A percentile compares a stretch with the other conserved stretches of the same genome.
Evolutionary conservation across 352 stramenopile genomes (phyloP).

Genomic region (Pythium insidiosum): DNA sequence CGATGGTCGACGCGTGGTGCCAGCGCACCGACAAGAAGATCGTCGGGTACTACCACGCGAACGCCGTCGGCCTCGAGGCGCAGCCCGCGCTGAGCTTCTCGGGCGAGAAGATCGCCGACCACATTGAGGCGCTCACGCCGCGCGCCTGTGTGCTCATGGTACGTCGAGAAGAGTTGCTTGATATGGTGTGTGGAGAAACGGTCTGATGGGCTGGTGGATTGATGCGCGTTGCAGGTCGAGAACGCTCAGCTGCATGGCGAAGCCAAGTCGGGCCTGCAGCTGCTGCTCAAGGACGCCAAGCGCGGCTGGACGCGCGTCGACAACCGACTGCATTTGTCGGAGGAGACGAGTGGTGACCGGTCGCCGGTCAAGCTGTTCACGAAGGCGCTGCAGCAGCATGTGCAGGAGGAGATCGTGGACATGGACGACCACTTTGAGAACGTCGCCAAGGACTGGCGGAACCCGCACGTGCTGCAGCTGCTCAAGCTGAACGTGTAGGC

Average conservation of each 20-base stretch:
- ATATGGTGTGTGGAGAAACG: no score
- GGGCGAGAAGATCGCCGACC: slow-evolving; percentile 57
- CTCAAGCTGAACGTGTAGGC: slow-evolving; percentile 77
- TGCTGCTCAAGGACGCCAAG: slow-evolving; percentile 78
- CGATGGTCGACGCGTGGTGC: slow-evolving; percentile 56
- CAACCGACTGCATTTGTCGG: slow-evolving; percentile 38
- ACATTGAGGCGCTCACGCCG: slow-evolving; percentile 58
- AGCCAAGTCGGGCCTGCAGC: slow-evolving; percentile 42
- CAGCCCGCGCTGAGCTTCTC: slow-evolving; percentile 33
- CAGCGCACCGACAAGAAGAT: slow-evolving; percentile 39
- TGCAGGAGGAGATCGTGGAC: slow-evolving; percentile 45
- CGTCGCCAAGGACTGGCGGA: slow-evolving; percentile 65
- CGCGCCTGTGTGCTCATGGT: slow-evolving; percentile 58
- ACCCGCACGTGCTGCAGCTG: slow-evolving; percentile 54
- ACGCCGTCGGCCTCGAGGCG: slow-evolving; percentile 21
- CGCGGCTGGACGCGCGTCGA: slow-evolving; percentile 65
- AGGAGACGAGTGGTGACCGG: slow-evolving; percentile 23
- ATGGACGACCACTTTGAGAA: slow-evolving; percentile 78
- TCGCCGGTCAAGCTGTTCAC: slow-evolving; percentile 35
- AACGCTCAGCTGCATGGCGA: slow-evolving; percentile 45
- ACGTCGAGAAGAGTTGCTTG: no score
- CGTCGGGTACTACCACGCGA: slow-evolving; percentile 59
- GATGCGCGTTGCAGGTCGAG: slow-evolving; percentile 24
- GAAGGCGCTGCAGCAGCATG: slow-evolving; percentile 36
- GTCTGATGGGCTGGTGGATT: not conserved